Base-by-base conservation (phyloP, 495 filamentous ascomycete species). In the Usnea hakonensis region DNA sequence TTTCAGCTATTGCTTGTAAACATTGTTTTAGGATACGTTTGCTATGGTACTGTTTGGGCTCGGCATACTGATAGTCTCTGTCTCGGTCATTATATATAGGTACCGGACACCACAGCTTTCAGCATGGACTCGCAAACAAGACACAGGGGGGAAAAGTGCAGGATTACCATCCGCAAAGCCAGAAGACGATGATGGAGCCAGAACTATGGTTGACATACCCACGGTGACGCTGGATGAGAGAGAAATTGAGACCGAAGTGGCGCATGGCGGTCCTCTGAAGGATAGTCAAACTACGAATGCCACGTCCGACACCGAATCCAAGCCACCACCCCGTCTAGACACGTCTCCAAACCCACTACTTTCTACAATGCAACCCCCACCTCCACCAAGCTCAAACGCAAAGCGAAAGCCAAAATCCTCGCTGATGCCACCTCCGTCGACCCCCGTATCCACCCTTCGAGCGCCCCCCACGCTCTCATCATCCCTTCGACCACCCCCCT, bases 401-500 rank as follows among this genome's bases (percentile, higher is more conserved):
- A 61, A 54, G 33, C 58, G 26, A 23, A 58, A 62, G 41, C 38
- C 21, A 17, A 21, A 46, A 6, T 14, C 58, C 17, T 9, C 61
- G 10, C 52, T 26, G 1, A 66, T 62, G 41, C 66, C 69, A 17
- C 66, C 72, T 33, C 70, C 70, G n/a, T 70, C 72, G 0, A 67
- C 61, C 28, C 69, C 66, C 37, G 26, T 40, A 33, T 65, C 60
- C 40, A 61, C 66, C 10, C 68, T 71, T 44, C 55, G 64, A 41
- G 62, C 69, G 17, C 67, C 70, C 3, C 64, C 66, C n/a, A 69
- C 57, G n/a, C 54, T 72, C 26, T 68, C 71, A 21, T 70, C 59
- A 32, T 48, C 69, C 23, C 70, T 75, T 40, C 65, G 63, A 40
- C 71, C 73, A 32, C 69, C 72, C 4, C 68, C 68, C 5, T 71